phyloP scores from a whole-genome alignment of 306 rosid species.

The Prunus mira region DNA sequence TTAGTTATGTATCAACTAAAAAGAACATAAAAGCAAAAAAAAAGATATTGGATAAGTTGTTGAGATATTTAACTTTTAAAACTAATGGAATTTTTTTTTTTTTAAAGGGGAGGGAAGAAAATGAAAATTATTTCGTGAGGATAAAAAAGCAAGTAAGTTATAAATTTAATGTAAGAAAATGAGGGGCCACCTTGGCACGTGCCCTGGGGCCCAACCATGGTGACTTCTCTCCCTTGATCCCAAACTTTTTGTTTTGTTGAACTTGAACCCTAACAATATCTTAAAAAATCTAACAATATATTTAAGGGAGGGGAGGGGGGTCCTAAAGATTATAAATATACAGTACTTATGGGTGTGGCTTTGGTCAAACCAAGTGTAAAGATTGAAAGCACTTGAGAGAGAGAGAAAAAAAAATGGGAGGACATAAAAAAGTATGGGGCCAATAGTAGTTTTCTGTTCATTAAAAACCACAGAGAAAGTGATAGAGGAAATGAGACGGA shows the following conservation, averaged over 20 bases:
- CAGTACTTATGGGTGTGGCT: not conserved
- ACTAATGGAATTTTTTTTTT: too few relatives aligned
- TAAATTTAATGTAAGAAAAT: too few relatives aligned
- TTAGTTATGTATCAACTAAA: too few relatives aligned
- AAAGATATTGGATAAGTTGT: too few relatives aligned
- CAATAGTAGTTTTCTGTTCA: slow-evolving; percentile 38
- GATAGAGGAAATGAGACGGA: slow-evolving; percentile 38
- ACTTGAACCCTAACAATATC: not conserved
- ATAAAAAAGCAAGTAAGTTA: too few relatives aligned
- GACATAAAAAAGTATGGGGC: not conserved
- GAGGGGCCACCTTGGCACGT: not conserved
- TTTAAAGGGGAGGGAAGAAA: too few relatives aligned
- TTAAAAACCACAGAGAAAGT: slow-evolving; percentile 39
- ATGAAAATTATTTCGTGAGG: too few relatives aligned
- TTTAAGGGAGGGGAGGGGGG: not conserved
- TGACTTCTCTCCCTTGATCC: not conserved
- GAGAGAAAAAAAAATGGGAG: slow-evolving; percentile 12
- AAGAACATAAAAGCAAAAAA: too few relatives aligned
- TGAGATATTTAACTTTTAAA: too few relatives aligned
- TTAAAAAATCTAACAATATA: not conserved
- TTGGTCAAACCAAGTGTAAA: not conserved
- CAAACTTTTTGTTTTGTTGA: not conserved
- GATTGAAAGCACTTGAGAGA: slow-evolving; percentile 38
- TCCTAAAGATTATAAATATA: not conserved
- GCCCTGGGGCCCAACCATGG: not conserved